A percentile compares a stretch with the other conserved stretches of the same genome.
Evolutionary conservation across 352 stramenopile species (phyloP).

Genomic region (Pythium sp.): DNA sequence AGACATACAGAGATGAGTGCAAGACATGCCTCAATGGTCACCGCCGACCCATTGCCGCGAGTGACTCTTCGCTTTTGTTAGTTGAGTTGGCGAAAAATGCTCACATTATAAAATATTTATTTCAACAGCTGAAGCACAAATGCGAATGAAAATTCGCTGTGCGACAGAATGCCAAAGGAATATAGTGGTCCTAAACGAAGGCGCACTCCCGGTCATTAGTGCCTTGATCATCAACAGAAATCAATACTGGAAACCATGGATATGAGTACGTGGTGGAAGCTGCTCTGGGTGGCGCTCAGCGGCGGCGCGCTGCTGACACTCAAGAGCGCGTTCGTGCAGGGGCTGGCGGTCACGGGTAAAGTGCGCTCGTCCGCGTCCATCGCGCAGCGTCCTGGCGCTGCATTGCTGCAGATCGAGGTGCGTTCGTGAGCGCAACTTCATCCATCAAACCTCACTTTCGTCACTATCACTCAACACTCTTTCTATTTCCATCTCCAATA

Average conservation of each 20-base stretch:
- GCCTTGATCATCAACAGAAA: no score
- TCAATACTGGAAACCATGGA: conserved; percentile 3
- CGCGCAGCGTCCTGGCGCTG: conserved; percentile 23
- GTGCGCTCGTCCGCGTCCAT: conserved; percentile 28
- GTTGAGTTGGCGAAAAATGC: no score
- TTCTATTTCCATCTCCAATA: background rate
- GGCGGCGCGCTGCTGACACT: conserved; percentile 32
- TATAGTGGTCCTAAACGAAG: no score
- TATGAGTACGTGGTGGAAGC: conserved; percentile 24
- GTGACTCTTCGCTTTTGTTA: no score
- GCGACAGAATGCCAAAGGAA: no score
- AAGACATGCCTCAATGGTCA: background rate
- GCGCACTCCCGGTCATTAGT: no score
- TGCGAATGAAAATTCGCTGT: no score
- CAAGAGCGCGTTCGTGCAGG: conserved; percentile 33
- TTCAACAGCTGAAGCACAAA: no score
- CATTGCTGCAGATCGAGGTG: conserved; percentile 38
- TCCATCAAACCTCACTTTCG: background rate
- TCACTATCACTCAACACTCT: background rate
- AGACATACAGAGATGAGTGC: background rate
- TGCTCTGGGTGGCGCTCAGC: conserved; percentile 24
- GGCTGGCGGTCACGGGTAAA: conserved; percentile 42
- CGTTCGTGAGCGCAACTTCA: background rate
- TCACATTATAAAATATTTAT: no score
- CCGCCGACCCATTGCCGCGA: background rate